A percentile compares a stretch with the other conserved stretches of the same genome.
Conservation (phyloP, 164 flowering plant species). For the Umbilicus rupestris region DNA sequence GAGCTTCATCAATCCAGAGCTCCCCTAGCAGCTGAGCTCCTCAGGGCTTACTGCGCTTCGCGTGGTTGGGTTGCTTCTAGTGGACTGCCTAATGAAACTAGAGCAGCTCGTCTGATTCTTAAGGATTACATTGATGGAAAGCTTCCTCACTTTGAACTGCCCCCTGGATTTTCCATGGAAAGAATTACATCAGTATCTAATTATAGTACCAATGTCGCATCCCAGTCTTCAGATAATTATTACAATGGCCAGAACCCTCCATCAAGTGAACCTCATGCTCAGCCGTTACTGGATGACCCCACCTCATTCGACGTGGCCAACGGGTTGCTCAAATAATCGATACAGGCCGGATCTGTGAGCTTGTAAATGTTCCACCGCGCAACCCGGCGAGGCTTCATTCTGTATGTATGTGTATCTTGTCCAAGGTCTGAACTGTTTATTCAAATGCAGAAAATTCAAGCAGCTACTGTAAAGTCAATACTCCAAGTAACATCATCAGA, state of each 20-base stretch:
- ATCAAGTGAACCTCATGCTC: conserved; percentile 31
- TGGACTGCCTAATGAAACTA: conserved; percentile 91
- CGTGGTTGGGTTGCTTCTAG: conserved; percentile 83
- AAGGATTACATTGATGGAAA: conserved; percentile 90
- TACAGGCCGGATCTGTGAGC: too few relatives aligned
- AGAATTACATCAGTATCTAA: conserved; percentile 6
- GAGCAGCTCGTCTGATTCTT: conserved; percentile 69
- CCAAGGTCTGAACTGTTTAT: too few relatives aligned
- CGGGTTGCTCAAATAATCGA: too few relatives aligned
- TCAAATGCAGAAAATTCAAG: too few relatives aligned
- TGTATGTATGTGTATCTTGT: too few relatives aligned
- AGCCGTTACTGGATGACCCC: conserved; percentile 52
- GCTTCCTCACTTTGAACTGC: conserved; percentile 71
- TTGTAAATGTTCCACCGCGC: too few relatives aligned
- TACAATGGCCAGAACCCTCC: conserved; percentile 11
- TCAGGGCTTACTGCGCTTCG: conserved; percentile 75
- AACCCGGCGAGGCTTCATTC: too few relatives aligned
- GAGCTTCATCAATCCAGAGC: conserved; percentile 73
- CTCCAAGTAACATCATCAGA: too few relatives aligned
- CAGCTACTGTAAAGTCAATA: too few relatives aligned
- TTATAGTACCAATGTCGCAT: conserved; percentile 11
- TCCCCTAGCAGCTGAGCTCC: conserved; percentile 64
- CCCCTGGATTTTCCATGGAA: conserved; percentile 41
- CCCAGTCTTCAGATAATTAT: not conserved
- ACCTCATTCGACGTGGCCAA: conserved; percentile 57